These are phyloP conservation scores for Jamesozyma hellenica DNA, from an alignment of 805 yeast genomes.

Conservation along the genomic window DNA sequence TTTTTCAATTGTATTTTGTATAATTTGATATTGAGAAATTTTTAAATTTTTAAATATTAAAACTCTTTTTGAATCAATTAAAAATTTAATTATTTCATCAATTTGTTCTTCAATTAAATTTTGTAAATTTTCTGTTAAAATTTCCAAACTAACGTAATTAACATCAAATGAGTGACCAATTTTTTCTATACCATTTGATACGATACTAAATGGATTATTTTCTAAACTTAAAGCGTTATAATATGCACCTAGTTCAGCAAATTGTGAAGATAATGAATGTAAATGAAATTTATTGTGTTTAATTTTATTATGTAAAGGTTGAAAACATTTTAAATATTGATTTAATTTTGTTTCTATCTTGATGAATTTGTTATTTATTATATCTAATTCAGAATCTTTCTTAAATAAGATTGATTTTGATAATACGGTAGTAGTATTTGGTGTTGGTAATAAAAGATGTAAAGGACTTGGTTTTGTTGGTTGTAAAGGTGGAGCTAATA, in stretches of 20 bases:
- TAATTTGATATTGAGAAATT: conserved; percentile 39
- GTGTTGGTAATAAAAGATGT: conserved; percentile 54
- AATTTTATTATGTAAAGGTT: conserved; percentile 21
- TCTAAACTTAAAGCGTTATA: conserved; percentile 53
- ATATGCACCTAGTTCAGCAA: conserved; percentile 69
- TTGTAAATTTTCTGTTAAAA: conserved; percentile 33
- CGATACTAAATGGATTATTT: conserved; percentile 35
- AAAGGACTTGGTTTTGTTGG: conserved; percentile 49
- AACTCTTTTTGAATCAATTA: conserved; percentile 34
- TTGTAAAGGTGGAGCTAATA: conserved; percentile 52
- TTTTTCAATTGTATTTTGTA: conserved; percentile 32
- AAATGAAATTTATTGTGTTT: conserved; percentile 28
- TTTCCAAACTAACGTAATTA: conserved; percentile 44
- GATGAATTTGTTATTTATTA: conserved; percentile 3
- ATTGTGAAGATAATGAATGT: conserved; percentile 50
- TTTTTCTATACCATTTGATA: conserved; percentile 53
- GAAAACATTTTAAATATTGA: conserved; percentile 22
- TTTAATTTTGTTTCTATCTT: conserved; percentile 33
- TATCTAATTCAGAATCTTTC: neutral
- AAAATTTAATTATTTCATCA: conserved; percentile 27
- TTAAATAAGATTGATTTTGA: neutral
- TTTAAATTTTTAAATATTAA: conserved; percentile 51
- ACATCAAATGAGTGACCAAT: conserved; percentile 82
- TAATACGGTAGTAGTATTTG: conserved; percentile 29
- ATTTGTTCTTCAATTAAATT: conserved; percentile 33